These are phyloP conservation scores for Hemisphaericaspora nanyangensis DNA, from an alignment of 805 yeast genomes.

Conservation along the genomic window DNA sequence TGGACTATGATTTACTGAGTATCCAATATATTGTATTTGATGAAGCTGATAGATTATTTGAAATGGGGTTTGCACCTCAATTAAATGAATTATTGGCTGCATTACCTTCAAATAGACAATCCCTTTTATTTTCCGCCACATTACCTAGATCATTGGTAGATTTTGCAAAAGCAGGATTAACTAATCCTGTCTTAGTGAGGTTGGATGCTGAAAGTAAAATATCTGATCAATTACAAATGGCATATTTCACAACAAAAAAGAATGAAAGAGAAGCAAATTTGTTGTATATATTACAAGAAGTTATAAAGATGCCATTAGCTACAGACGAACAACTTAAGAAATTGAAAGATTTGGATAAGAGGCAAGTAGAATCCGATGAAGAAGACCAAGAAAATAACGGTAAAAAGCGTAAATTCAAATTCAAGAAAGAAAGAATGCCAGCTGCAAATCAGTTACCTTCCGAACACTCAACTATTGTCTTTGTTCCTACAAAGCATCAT, in stretches of 20 bases:
- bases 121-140: conserved; percentile 90
- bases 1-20: conserved; percentile 78
- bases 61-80: conserved; percentile 94
- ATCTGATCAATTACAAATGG: conserved; percentile 88
- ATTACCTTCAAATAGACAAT: conserved; percentile 79
- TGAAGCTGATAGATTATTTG: conserved; percentile 95
- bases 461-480: conserved; percentile 80
- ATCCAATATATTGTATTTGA: conserved; percentile 92
- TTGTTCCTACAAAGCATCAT: conserved; percentile 97
- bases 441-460: conserved; percentile 84
- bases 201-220: conserved; percentile 90
- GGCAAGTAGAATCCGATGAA: conserved; percentile 50
- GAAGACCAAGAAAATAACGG: conserved; percentile 44
- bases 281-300: conserved; percentile 71
- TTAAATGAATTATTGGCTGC: conserved; percentile 83
- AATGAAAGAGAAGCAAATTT: conserved; percentile 89
- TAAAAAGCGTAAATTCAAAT: conserved; percentile 33
- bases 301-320: conserved; percentile 80
- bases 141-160: conserved; percentile 89
- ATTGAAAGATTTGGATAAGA: conserved; percentile 45
- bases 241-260: conserved; percentile 73
- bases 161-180: conserved; percentile 94
- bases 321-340: conserved; percentile 62
- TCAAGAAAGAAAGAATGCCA: conserved; percentile 58
- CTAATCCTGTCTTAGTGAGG: conserved; percentile 88